A percentile compares a stretch with the other conserved stretches of the same genome.
Evolutionary conservation across 2,329 filamentous ascomycete species (phyloP).

Genomic region (Juglanconis oblonga): DNA sequence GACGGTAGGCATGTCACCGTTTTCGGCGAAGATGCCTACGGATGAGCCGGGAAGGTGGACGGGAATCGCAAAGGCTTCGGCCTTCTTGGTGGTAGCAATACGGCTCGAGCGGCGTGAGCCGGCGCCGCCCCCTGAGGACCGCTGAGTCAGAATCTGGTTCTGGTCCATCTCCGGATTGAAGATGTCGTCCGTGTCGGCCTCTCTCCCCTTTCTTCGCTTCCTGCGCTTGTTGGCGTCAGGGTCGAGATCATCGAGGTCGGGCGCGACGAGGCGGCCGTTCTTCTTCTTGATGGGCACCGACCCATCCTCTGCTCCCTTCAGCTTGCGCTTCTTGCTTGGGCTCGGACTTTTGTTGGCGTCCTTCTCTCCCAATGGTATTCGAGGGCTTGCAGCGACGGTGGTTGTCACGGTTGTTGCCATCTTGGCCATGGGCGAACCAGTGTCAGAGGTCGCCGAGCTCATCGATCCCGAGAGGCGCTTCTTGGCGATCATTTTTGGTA

Average conservation of each 20-base stretch:
- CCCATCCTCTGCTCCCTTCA: slow-evolving; percentile 17
- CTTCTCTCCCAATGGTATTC: slow-evolving; percentile 32
- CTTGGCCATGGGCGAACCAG: slow-evolving; percentile 29
- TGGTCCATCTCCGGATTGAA: slow-evolving; percentile 24
- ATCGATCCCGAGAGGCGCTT: slow-evolving; percentile 28
- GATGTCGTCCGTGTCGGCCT: slow-evolving; percentile 23
- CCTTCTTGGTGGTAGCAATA: slow-evolving; percentile 22
- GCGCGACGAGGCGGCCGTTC: slow-evolving; percentile 22
- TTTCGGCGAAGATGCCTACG: slow-evolving; percentile 23
- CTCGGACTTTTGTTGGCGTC: slow-evolving; percentile 36
- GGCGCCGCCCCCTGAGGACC: not conserved
- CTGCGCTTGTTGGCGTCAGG: slow-evolving; percentile 28
- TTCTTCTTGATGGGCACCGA: slow-evolving; percentile 18
- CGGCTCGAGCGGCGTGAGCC: slow-evolving; percentile 10
- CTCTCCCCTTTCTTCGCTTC: slow-evolving; percentile 27
- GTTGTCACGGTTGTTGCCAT: slow-evolving; percentile 3
- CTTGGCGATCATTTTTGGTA: slow-evolving; percentile 8
- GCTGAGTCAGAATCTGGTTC: slow-evolving; percentile 14
- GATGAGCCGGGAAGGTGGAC: slow-evolving; percentile 30
- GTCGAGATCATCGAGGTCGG: slow-evolving; percentile 24
- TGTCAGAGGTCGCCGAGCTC: slow-evolving; percentile 24
- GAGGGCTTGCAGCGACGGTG: slow-evolving; percentile 17
- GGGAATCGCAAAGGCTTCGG: slow-evolving; percentile 28
- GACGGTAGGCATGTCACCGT: slow-evolving; percentile 17
- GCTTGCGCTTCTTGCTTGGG: slow-evolving; percentile 36